Evolutionary conservation across 2,329 filamentous ascomycete species (phyloP).

Genomic region (Endothia cerciana): DNA sequence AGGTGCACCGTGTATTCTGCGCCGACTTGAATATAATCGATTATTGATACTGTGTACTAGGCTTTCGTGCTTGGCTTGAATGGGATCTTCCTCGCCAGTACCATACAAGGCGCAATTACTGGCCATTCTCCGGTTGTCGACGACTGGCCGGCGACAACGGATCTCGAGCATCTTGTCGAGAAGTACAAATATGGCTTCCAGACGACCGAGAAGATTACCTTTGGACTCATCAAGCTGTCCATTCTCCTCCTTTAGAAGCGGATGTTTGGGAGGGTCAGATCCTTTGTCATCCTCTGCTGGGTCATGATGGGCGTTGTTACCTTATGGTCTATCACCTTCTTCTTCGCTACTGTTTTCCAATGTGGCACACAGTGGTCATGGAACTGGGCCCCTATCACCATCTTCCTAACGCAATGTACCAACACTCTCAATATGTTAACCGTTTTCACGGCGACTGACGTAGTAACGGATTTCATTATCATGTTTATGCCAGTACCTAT

Average conservation of each 20-base stretch:
- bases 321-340: conserved; percentile 32
- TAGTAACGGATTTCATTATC: conserved; percentile 25
- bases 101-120: background rate
- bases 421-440: conserved; percentile 23
- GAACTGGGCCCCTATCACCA: conserved; percentile 30
- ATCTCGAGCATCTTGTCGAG: conserved; percentile 26
- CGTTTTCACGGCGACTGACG: conserved; percentile 24
- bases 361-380: conserved; percentile 27
- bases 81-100: background rate
- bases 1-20: background rate
- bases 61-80: background rate
- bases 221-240: conserved; percentile 34
- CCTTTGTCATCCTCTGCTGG: conserved; percentile 25
- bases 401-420: conserved; percentile 26
- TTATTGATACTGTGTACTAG: background rate
- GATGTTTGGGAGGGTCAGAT: conserved; percentile 25
- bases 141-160: conserved; percentile 26
- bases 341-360: conserved; percentile 33
- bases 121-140: conserved; percentile 16
- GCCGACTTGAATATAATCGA: background rate
- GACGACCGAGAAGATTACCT: conserved; percentile 30
- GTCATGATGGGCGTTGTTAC: conserved; percentile 29
- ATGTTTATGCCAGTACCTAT: background rate
- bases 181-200: conserved; percentile 34
- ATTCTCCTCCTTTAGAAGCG: conserved; percentile 33